Base-by-base conservation (phyloP, 2,329 filamentous ascomycete genomes). In the Amesomyces nigricolor region DNA sequence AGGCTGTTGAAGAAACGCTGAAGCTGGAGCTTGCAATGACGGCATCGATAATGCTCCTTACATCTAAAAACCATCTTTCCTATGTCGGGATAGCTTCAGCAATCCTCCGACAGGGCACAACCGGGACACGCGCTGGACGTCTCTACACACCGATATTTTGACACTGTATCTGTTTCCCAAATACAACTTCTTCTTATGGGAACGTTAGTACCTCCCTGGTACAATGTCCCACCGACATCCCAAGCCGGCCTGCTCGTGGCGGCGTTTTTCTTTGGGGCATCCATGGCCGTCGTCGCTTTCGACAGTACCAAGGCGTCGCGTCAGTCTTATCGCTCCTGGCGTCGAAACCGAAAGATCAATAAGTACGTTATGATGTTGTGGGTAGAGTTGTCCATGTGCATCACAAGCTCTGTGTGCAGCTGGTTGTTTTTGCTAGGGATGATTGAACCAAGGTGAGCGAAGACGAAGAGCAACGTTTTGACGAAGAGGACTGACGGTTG, bases 301-400 rank as follows among this genome's bases (percentile, higher is more conserved):
- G 65, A 63, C 22, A 59, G 51, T 50, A 62, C 62, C 61, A 71
- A 66, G 43, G 71, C 66, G 11, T 58, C 65, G 29, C 64, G 66
- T 47, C 71, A 73, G 54, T 68, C 69, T 5, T 54, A 60, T 14
- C 53, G 62, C 40, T 64, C 65, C 26, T 62, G 63, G 49, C 47
- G 56, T 16, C 61, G 66, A 11, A 67, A 65, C 47, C 61, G 65
- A 16, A 61, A 61, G 7, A 54, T 65, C 9, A 67, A 64, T 16
- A 60, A 63, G 2, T 75, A 73, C 56, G 63, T 73, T 11, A 57
- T 65, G 54, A 71, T 73, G 71, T 63, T 74, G 22, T 73, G 70
- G 70, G 48, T 64, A 11, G 70, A 70, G 51, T 64, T 69, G 51
- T 2, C 62, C 5, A 62, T 66, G 5, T 68, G 65, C 54, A 42